Evolutionary conservation across 257 asterid genomes (phyloP).

Genomic region (Rauvolfia tetraphylla): DNA sequence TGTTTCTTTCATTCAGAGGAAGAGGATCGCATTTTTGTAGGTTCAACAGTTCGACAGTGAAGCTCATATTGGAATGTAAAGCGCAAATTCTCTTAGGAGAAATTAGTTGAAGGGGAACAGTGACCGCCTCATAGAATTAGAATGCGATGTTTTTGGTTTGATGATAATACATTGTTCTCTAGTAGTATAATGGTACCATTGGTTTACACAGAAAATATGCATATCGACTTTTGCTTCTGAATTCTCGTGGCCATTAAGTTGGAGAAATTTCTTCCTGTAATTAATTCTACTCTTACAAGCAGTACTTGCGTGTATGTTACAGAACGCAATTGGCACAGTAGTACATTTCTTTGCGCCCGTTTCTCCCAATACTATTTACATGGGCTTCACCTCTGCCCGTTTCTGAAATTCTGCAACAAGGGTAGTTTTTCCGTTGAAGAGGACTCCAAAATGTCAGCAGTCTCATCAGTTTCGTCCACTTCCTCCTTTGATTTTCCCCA

Average conservation of each 20-base stretch:
- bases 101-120: no score
- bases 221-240: neutral
- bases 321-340: neutral
- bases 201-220: no score
- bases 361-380: slow-evolving; percentile 2
- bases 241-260: neutral
- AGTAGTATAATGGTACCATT: no score
- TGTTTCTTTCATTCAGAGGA: no score
- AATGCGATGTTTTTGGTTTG: no score
- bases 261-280: neutral
- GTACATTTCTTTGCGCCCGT: neutral
- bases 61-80: no score
- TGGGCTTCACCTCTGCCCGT: slow-evolving; percentile 9
- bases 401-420: slow-evolving; percentile 40
- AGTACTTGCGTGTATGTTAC: neutral
- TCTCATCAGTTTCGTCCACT: slow-evolving; percentile 25
- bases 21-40: no score
- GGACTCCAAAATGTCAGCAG: slow-evolving; percentile 39
- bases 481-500: slow-evolving; percentile 88
- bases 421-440: slow-evolving; percentile 42
- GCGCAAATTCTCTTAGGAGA: no score
- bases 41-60: no score
- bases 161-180: no score
- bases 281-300: neutral
- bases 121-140: no score